Evolutionary conservation across 768 basidiomycete species (phyloP), one percentile per base, ranked within the genome.

Genomic region (Leccinum barrowsii): DNA sequence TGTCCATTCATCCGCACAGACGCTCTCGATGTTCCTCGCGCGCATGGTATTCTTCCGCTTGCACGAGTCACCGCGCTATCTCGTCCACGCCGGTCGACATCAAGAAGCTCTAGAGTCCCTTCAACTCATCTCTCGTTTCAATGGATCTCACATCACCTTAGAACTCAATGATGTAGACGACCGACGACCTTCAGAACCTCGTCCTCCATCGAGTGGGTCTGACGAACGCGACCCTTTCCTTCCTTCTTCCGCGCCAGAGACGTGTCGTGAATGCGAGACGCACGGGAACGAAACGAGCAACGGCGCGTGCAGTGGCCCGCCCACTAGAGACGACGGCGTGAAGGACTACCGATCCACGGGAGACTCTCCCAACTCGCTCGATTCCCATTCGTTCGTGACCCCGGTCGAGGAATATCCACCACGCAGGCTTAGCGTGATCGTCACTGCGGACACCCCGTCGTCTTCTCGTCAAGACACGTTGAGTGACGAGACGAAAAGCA

Each of bases 21-120:
- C 94, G 7, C 75, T 94, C 7, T 73, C 77, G 2, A 95, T 98
- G 90, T 94, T 94, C 70, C 68, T 91, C 30, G 86, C 86, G 11
- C 90, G 97, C 17, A 91, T 95, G 57, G 75, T 89, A 10, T 86
- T 98, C 72, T 97, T 98, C 80, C 85, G 88, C 19, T 76, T 99
- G 5, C 89, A 98, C 71, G 96, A 99, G 74, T 95, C 94, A 0
- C 94, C 97, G 2, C 85, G 94, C 22, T 98, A 87, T 69, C 87
- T 99, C 58, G 93, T 96, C 5, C 88, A 94, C 49, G 87, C 91
- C 0, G 93, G 94, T 15, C 82, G 93, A 47, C 86, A 84, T 34
- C 81, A 85, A 35, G 94, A 97, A 63, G 96, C 95, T 0, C 74
- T 96, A 35, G 83, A 90, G 63, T 86, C 87, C 0, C 80, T 99